Conservation (phyloP, 805 yeast species). For the Lipomyces chichibuensis region DNA sequence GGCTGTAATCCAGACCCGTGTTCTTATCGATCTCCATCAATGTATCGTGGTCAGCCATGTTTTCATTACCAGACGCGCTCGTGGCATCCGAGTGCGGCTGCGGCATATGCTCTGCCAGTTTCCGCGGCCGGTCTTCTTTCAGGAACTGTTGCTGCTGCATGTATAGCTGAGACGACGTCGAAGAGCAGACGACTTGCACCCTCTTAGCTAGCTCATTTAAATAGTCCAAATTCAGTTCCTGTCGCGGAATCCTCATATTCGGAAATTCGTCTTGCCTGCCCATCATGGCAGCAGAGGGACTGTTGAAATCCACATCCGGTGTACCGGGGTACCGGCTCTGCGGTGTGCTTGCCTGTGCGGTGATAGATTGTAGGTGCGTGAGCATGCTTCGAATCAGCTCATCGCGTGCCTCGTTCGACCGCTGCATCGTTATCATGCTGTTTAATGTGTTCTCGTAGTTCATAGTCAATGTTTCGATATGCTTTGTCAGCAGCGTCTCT, state of each 20-base stretch:
- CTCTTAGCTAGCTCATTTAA: slow-evolving; percentile 31
- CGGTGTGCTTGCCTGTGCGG: slow-evolving; percentile 3
- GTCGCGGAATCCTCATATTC: slow-evolving; percentile 6
- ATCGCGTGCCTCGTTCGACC: slow-evolving; percentile 37
- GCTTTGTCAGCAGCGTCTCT: slow-evolving; percentile 28
- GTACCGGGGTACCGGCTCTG: slow-evolving; percentile 20
- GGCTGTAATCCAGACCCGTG: slow-evolving; percentile 18
- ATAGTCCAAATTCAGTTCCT: slow-evolving; percentile 30
- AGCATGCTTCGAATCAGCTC: slow-evolving; percentile 35
- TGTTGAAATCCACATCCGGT: slow-evolving; percentile 27
- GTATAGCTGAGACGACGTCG: slow-evolving; percentile 33
- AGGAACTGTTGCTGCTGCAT: slow-evolving; percentile 34
- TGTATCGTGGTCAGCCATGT: slow-evolving; percentile 22
- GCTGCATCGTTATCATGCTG: slow-evolving; percentile 34
- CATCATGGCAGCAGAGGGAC: slow-evolving; percentile 14
- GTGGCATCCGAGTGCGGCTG: slow-evolving; percentile 1
- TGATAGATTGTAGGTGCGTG: slow-evolving; percentile 22
- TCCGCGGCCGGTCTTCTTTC: slow-evolving; percentile 29
- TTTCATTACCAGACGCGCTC: slow-evolving; percentile 15
- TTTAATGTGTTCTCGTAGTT: slow-evolving; percentile 29
- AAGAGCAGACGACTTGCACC: slow-evolving; percentile 31
- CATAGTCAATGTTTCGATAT: slow-evolving; percentile 28
- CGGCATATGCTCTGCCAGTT: slow-evolving; percentile 18
- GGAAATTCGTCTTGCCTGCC: slow-evolving; percentile 29
- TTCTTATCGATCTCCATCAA: slow-evolving; percentile 21